Evolutionary conservation across 1,284 basidiomycete species (phyloP), one percentile per base, ranked within the genome.

Genomic region (Mycosarcoma mackinlayi): DNA sequence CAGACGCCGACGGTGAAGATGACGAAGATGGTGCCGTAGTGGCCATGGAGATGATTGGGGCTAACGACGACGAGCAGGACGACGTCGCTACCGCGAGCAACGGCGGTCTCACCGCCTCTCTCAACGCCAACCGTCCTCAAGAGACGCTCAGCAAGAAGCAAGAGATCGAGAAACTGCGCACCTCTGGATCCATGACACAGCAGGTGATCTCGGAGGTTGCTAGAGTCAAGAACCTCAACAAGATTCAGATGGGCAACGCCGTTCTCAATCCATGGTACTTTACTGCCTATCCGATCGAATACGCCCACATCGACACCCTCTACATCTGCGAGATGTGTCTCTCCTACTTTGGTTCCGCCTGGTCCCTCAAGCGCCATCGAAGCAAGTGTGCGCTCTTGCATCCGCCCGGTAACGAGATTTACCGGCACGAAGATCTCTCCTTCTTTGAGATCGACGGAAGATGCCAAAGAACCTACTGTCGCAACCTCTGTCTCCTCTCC

Each of bases 251-350:
- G 77, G 96, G 96, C 66, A 90, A 89, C 83, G 90, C 95, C 85
- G 93, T 97, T 85, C 91, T 98, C 76, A 94, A 98, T 79, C 91
- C 94, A 9, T 99, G 96, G 96, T 99, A 98, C 85, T 98, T 98
- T 86, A 94, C 92, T 78, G 95, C 96, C 6, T 98, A 98, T 85
- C 96, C 96, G 6, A 90, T 93, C 84, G 96, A 98, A 85, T 98
- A 92, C 85, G 93, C 95, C 35, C 91, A 98, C 84, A 89, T 96
- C 28, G 93, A 94, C 24, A 87, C 94, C 65, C 88, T 98, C 44
- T 98, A 94, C 86, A 89, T 99, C 82, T 99, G 96, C 89, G 96
- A 99, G 85, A 97, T 96, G 89, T 99, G 96, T 57, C 60, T 82
- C 3, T 71, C 64, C 14, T 82, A 81, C 76, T 82, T 74, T 45